Evolutionary conservation across 2,329 filamentous ascomycete genomes (phyloP), one percentile per base, ranked within the genome.

Genomic region (Lecanicillium sp.): DNA sequence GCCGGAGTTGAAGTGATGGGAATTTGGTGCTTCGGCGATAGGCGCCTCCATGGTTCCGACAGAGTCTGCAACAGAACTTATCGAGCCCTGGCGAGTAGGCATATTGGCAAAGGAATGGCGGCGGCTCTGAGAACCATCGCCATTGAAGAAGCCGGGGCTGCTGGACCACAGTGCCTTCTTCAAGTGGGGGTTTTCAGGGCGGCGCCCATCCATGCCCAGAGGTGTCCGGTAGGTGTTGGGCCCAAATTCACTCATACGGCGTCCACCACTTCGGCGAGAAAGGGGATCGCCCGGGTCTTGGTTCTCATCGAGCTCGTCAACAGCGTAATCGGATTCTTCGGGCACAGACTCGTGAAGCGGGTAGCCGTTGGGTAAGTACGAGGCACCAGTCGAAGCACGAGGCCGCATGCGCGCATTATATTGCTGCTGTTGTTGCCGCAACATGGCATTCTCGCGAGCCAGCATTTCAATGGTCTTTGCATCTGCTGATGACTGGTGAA

Each of bases 41-140:
- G 60, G 59, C 9, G 60, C 55, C 14, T 79, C 74, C 17, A 76
- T 61, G 9, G 65, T 51, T 4, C 66, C 57, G 29, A 63, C 59
- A 34, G 66, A 57, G 49, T 81, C 77, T 35, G 68, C 68, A 37
- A 77, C 62, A 19, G 77, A 81, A 49, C 74, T 73, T 46, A 81
- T 74, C 3, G 78, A 81, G 3, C 69, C 73, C 47, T 82, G 78
- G 12, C 79, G 70, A 18, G 76, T 79, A 19, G 74, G 77, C 51
- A 81, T 71, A 50, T 80, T 80, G 37, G 79, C 86, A 54, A 92
- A 87, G 2, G 86, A 90, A 58, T 90, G 86, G 19, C 86, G 78
- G 43, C 86, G 75, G 50, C 84, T 87, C 51, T 88, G 83, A 11
- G 81, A 77, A 20, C 78, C 67, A 44, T 85, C 81, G 4, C 67